phyloP scores from a whole-genome alignment of 345 rosid species.

The Syzygium grande region DNA sequence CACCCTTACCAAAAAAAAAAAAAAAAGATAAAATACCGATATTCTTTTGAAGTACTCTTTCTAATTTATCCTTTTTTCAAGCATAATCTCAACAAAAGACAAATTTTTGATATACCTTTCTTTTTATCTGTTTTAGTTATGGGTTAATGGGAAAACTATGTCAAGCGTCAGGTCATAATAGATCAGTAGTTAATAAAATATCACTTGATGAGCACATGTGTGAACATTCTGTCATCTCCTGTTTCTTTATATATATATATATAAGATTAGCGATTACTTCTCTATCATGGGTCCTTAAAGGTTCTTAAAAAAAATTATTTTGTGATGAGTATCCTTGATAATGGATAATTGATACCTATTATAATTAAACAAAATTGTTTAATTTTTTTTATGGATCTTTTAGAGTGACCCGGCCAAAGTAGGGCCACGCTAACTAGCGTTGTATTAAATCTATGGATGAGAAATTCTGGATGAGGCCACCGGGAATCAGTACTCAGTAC shows the following conservation, averaged over 20 bases:
- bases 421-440: background rate
- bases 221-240: background rate
- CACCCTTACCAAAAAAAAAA: accelerated
- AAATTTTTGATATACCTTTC: background rate
- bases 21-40: background rate
- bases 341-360: background rate
- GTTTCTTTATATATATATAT: background rate
- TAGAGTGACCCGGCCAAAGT: background rate
- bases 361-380: background rate
- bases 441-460: background rate
- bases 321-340: background rate
- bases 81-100: background rate
- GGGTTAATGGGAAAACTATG: too few relatives aligned
- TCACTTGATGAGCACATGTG: too few relatives aligned
- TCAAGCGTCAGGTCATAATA: too few relatives aligned
- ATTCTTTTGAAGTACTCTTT: background rate
- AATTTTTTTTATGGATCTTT: background rate
- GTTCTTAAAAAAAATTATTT: background rate
- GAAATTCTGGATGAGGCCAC: background rate
- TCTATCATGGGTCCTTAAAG: background rate
- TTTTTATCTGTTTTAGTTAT: background rate
- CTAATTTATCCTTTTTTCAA: background rate
- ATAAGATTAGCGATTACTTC: background rate
- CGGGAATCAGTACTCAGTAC: background rate
- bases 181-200: too few relatives aligned